Base-by-base conservation (phyloP, 306 rosid species). In the Alnus rubra region DNA sequence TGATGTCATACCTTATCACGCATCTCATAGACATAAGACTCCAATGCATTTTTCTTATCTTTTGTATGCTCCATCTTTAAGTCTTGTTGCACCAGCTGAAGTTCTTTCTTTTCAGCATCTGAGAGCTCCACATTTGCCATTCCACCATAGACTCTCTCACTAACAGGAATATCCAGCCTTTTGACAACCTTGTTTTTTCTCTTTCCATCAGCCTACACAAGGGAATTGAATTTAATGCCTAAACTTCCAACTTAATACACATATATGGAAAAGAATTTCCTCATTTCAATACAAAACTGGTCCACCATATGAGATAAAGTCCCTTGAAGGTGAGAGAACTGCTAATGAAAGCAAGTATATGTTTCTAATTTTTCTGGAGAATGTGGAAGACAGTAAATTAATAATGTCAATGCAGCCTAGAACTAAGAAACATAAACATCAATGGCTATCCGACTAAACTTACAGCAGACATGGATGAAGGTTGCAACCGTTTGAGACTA, bases 401-500 rank as follows among this genome's bases (percentile, higher is more conserved):
- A 33, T 64, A 35, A 64, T 33, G 45, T 2, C 11, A 64, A 64
- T 14, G 39, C 47, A 64, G 1, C 33, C 70, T 30, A 2, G 70
- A 64, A 7, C 12, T 31, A 64, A 33, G 23, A 64, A 35, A 12
- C 4, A 35, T 47, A 35, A 3, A 64, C 44, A 62, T 13, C 31
- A 64, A 33, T 35, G 48, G 47, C 14, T 33, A 64, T 1, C 12
- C 23, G n/a, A 33, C 45, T 14, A 8, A 74, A 69, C 77, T 75
- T 85, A 85, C 87, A 48, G 80, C 44, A 71, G 84, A 64, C 11
- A 78, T 73, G 79, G 70, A 64, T 42, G 86, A 85, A 75, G 81
- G 73, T 54, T 78, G 75, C 49, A 74, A 69, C 55, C 68, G 80
- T 52, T 28, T 72, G 37, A 19, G 53, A 9, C 31, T 71, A 28